Base-by-base conservation (phyloP, 331 rosid species). In the Saraca asoca region DNA sequence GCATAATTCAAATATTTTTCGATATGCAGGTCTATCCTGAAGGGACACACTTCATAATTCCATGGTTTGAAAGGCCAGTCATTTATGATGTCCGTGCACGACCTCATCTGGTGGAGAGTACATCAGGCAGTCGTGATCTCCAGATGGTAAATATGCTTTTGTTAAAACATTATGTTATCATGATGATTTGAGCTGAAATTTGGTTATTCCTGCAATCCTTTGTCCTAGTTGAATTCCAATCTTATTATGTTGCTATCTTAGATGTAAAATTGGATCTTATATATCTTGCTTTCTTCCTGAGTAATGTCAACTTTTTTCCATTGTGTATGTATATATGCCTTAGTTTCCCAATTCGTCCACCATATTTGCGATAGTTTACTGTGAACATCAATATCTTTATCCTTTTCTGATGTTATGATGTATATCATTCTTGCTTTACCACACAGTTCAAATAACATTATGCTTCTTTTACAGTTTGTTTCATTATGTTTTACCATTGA, bases 31-130 rank as follows among this genome's bases (percentile, higher is more conserved):
- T 93, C 54, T 90, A 87, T 78, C 95, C 98, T 38, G 95, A 93
- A 93, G 97, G 98, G 52, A 87, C 98, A 0, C 98, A 93, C 61
- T 73, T 93, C 4, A 68, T 85, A n/a, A 65, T 90, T 58, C 97
- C 98, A 0, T 93, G 98, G 97, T 85, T 85, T 78, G 98, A 93
- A 81, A 82, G 95, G 76, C 95, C 97, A 0, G 74, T 93, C 42
- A 93, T 90, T 71, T 93, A 87, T 69, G 95, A 90, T 80, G 98
- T 93, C 43, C 95, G 95, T 9, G 91, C 95, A 7, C 81, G 86
- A 41, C 95, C 96, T 34, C 85, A 84, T 73, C 74, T 79, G 1
- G 85, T 88, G 12, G 91, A 85, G 86, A 85, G 95, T 80, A 76
- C 81, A 2, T 76, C 98, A 15, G 95, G 97, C 35, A 93, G 97